phyloP scores from a whole-genome alignment of 306 rosid species.

The Neltuma alba region DNA sequence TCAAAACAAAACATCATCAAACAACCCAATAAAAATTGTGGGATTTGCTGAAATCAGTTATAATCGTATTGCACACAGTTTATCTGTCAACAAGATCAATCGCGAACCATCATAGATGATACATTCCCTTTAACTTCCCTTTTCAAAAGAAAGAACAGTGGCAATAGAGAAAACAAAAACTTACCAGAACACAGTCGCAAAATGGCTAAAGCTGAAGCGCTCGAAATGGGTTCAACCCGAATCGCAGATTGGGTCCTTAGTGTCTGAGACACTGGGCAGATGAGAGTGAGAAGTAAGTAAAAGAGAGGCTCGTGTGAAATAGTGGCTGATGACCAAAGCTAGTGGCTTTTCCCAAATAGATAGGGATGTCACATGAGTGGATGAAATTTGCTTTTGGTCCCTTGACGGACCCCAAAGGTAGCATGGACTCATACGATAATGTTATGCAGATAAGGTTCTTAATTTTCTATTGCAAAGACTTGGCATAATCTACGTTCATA shows the following conservation, averaged over 20 bases:
- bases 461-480: background rate
- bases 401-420: slow-evolving; percentile 10
- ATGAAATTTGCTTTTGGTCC: slow-evolving; percentile 7
- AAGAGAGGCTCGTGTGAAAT: slow-evolving; percentile 6
- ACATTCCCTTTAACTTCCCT: background rate
- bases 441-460: background rate
- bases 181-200: slow-evolving; percentile 18
- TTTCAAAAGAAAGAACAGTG: background rate
- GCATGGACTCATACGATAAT: background rate
- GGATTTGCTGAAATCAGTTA: background rate
- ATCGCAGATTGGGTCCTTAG: background rate
- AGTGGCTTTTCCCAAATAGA: background rate
- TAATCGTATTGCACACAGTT: background rate
- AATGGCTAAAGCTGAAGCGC: slow-evolving; percentile 6
- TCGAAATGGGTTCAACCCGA: background rate
- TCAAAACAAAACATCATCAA: slow-evolving; percentile 3
- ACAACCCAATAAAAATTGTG: background rate
- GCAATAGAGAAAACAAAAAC: background rate
- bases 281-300: background rate
- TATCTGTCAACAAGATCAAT: background rate
- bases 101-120: background rate
- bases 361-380: slow-evolving; percentile 6
- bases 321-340: background rate
- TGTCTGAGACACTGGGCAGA: background rate
- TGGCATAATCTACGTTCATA: background rate